Percentiles rank a stretch among this genome's conserved stretches.
phyloP scores from a whole-genome alignment of 179 eudicot genomes.

The Carnegiea gigantea region DNA sequence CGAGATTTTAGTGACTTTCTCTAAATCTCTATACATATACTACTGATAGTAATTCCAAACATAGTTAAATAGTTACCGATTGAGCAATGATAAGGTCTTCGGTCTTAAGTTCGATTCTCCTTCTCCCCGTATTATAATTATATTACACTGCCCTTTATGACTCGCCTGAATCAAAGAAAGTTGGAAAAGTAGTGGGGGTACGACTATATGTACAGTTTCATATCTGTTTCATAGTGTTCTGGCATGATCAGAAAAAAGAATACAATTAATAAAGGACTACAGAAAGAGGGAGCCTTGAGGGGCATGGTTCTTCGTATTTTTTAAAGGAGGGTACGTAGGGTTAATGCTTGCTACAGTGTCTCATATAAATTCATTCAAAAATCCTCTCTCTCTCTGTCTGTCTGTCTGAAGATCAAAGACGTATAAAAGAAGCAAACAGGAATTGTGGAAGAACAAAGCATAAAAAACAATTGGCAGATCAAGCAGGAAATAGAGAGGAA shows the following conservation, averaged over 20 bases:
- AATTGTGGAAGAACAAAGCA: neutral
- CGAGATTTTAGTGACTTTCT: too few relatives aligned
- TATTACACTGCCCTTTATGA: too few relatives aligned
- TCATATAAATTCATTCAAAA: too few relatives aligned
- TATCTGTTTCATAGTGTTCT: neutral
- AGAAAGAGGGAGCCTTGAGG: neutral
- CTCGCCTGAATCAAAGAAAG: too few relatives aligned
- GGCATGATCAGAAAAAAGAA: constrained; percentile 2
- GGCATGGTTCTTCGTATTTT: neutral
- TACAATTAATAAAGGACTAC: neutral
- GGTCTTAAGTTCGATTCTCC: too few relatives aligned
- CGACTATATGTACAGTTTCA: neutral
- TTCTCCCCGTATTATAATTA: too few relatives aligned
- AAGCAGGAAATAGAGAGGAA: neutral
- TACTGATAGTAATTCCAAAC: too few relatives aligned
- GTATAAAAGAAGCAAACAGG: constrained; percentile 29
- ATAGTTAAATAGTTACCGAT: too few relatives aligned
- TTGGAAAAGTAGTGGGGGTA: neutral
- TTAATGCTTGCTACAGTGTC: too few relatives aligned
- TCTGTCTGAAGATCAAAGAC: constrained; percentile 23
- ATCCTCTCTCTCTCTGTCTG: neutral
- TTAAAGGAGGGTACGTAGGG: too few relatives aligned
- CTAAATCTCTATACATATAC: too few relatives aligned
- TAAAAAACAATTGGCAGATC: neutral
- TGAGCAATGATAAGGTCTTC: too few relatives aligned